Conservation (phyloP, 2,329 filamentous ascomycete genomes). For the Purpureocillium takamizusanense region DNA sequence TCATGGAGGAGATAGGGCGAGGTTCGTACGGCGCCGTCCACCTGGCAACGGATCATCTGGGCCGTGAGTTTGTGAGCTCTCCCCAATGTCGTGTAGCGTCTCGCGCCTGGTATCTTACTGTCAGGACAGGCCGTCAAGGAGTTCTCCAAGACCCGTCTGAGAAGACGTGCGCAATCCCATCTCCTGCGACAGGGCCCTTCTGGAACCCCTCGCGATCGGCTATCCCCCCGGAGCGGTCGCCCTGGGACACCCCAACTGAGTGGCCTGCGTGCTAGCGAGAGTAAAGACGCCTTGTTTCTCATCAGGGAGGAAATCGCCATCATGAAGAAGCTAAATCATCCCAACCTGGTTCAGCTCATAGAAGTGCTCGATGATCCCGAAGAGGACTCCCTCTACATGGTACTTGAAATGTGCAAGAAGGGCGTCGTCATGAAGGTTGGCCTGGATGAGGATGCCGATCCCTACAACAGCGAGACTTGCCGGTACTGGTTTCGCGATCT, state of each 20-base stretch:
- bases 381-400: constrained; percentile 96
- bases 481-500: constrained; percentile 91
- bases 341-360: constrained; percentile 84
- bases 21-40: constrained; percentile 95
- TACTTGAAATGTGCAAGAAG: constrained; percentile 98
- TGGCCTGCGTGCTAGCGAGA: constrained; percentile 40
- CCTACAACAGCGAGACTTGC: constrained; percentile 75
- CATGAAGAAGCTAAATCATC: constrained; percentile 97
- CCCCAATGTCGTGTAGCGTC: constrained; percentile 1
- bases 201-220: constrained; percentile 20
- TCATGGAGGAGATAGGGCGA: constrained; percentile 91
- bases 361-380: constrained; percentile 94
- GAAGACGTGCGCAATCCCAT: constrained; percentile 84
- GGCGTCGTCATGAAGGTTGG: constrained; percentile 95
- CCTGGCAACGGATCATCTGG: constrained; percentile 80
- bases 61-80: constrained; percentile 75
- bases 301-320: constrained; percentile 97
- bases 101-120: constrained; percentile 7
- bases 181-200: constrained; percentile 52
- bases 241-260: constrained; percentile 17
- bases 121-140: constrained; percentile 77
- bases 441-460: constrained; percentile 70
- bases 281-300: constrained; percentile 64
- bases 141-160: constrained; percentile 85
- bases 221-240: constrained; percentile 5